Base-by-base conservation (phyloP, 2,329 filamentous ascomycete species). In the Periconia macrospinosa region DNA sequence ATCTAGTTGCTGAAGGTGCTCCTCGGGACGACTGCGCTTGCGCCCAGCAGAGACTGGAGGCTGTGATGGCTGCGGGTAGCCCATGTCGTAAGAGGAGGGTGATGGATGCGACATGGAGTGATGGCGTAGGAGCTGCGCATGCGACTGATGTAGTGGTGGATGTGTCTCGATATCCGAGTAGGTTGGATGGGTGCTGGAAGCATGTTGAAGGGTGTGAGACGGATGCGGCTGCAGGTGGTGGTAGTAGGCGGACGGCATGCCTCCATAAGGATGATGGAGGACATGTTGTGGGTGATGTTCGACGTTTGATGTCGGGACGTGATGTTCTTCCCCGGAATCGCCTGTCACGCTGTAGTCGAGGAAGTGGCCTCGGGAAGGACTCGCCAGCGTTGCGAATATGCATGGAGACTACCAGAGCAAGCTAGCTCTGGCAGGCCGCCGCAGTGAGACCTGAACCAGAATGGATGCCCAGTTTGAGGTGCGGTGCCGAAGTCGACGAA, bases 381-480 rank as follows among this genome's bases (percentile, higher is more conserved):
- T 75, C 75, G 77, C 77, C 76, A 80, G 76, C 70, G 70, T 78
- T 77, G 77, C 77, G 69, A 77, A 70, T 75, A 73, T 74, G 75
- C 75, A 77, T 78, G 71, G 73, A 77, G 75, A 75, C 76, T 78
- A 76, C 77, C 76, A 77, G 76, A 78, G 76, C 75, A 73, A 74
- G 64, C 69, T 74, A 71, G 75, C 76, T 77, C 76, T 76, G 75
- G 76, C 75, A 78, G 75, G 72, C 73, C 68, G 74, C 75, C 72
- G 69, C 68, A 65, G 68, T 75, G 64, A 75, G 73, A 74, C 72
- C 72, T 71, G 73, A 70, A 70, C 72, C 72, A 70, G 68, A 72
- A 70, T 67, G 68, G 65, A 67, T 66, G 59, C 63, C 59, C 68
- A 65, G 69, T 68, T 69, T 69, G 68, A 66, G 65, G 66, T 61